Evolutionary conservation across 768 basidiomycete species (phyloP).

Genomic region (Naganishia onofrii): DNA sequence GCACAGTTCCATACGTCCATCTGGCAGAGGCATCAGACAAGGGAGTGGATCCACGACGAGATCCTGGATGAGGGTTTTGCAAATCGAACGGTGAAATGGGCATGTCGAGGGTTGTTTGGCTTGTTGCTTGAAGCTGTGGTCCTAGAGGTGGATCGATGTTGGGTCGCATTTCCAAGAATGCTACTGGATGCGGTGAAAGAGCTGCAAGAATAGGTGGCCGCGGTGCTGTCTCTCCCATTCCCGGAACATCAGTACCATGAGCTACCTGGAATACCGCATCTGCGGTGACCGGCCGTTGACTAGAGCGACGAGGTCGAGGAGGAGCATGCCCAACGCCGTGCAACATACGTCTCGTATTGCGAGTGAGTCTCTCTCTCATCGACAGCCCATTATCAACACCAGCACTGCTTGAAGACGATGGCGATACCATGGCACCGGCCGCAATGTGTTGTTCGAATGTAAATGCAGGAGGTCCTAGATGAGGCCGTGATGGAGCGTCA

Average conservation of each 20-base stretch:
- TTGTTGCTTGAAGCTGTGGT: background rate
- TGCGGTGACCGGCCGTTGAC: constrained; percentile 5
- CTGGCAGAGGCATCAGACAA: background rate
- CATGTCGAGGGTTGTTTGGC: too few relatives aligned
- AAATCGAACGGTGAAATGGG: background rate
- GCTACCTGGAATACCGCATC: background rate
- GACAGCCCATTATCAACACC: background rate
- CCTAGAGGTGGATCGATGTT: background rate
- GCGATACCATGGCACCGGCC: background rate
- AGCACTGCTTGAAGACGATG: background rate
- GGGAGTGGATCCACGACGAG: constrained; percentile 3
- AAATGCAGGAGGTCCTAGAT: too few relatives aligned
- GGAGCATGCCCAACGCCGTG: background rate
- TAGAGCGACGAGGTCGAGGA: constrained; percentile 11
- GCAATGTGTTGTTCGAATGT: background rate
- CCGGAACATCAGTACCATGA: too few relatives aligned
- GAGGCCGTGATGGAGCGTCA: too few relatives aligned
- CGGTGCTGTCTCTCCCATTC: background rate
- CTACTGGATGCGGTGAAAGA: background rate
- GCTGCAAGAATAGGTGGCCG: background rate
- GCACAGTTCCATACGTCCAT: background rate
- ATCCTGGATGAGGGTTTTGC: background rate
- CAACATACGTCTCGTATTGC: constrained; percentile 1
- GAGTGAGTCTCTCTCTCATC: background rate
- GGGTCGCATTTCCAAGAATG: background rate